A percentile compares a stretch with the other conserved stretches of the same genome.
Evolutionary conservation across 345 rosid species (phyloP).

Genomic region (Melaleuca alternifolia): DNA sequence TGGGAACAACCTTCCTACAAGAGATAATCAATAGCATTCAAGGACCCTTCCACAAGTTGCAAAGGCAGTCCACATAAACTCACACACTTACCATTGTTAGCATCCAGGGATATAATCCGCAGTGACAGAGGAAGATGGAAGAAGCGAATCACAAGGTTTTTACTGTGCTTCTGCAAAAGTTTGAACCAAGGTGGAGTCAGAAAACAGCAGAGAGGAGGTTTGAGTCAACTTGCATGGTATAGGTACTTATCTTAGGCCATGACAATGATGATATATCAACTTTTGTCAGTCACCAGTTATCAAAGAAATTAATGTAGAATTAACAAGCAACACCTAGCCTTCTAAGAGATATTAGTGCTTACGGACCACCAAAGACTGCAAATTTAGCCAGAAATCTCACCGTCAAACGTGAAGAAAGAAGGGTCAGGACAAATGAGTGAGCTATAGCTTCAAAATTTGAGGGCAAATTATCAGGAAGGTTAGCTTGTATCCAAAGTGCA

Average conservation of each 20-base stretch:
- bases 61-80: background rate
- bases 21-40: background rate
- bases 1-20: conserved; percentile 46
- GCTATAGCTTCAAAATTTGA: conserved; percentile 87
- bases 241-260: background rate
- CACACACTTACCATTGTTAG: conserved; percentile 40
- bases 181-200: background rate
- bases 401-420: conserved; percentile 67
- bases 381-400: conserved; percentile 17
- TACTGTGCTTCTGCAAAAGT: conserved; percentile 54
- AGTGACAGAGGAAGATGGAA: conserved; percentile 86
- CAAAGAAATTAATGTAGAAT: background rate
- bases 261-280: background rate
- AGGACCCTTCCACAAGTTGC: background rate
- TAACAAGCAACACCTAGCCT: background rate
- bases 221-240: background rate
- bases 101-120: conserved; percentile 42
- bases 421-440: conserved; percentile 62
- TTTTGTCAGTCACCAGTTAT: background rate
- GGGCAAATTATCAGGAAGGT: conserved; percentile 67
- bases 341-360: background rate
- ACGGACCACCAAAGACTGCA: background rate
- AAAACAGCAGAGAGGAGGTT: background rate
- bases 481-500: conserved; percentile 80
- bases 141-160: conserved; percentile 44